Evolutionary conservation across 2,329 filamentous ascomycete genomes (phyloP).

Genomic region (Mycocentrospora acerina): DNA sequence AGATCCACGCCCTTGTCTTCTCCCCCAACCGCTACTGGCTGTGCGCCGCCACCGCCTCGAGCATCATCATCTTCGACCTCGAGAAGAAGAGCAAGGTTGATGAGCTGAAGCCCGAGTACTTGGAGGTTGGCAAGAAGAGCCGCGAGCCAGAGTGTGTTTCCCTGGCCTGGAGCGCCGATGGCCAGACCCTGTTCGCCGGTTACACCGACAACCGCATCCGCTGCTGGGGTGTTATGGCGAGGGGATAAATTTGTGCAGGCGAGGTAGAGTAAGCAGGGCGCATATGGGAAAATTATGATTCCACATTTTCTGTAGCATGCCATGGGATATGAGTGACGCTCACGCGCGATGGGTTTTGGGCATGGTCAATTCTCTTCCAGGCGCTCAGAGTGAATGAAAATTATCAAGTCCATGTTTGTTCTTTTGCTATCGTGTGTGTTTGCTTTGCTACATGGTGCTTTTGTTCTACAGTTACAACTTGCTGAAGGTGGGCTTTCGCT

Average conservation of each 20-base stretch:
- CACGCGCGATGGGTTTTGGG: conserved; percentile 38
- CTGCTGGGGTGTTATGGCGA: conserved; percentile 47
- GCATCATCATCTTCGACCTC: conserved; percentile 99
- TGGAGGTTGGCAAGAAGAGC: conserved; percentile 97
- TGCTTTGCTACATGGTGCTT: background rate
- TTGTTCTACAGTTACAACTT: conserved; percentile 62
- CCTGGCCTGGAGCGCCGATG: conserved; percentile 96
- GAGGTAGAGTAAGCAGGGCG: conserved; percentile 28
- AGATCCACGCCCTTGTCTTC: conserved; percentile 99
- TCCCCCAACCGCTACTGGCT: conserved; percentile 99
- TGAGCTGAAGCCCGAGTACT: conserved; percentile 98
- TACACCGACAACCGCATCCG: conserved; percentile 93
- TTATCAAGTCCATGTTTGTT: conserved; percentile 40
- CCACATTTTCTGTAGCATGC: conserved; percentile 43
- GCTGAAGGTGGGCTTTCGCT: conserved; percentile 77
- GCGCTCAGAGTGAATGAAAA: conserved; percentile 48
- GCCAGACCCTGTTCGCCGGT: conserved; percentile 98
- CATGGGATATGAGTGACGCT: conserved; percentile 41
- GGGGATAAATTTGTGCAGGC: conserved; percentile 39
- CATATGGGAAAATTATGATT: conserved; percentile 42
- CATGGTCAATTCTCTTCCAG: conserved; percentile 40
- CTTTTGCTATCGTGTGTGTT: background rate
- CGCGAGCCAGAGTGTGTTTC: conserved; percentile 97
- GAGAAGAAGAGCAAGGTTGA: conserved; percentile 99
- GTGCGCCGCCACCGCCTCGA: conserved; percentile 93